phyloP scores from a whole-genome alignment of 2,329 filamentous ascomycete species.

The Basipetospora chlamydospora region DNA sequence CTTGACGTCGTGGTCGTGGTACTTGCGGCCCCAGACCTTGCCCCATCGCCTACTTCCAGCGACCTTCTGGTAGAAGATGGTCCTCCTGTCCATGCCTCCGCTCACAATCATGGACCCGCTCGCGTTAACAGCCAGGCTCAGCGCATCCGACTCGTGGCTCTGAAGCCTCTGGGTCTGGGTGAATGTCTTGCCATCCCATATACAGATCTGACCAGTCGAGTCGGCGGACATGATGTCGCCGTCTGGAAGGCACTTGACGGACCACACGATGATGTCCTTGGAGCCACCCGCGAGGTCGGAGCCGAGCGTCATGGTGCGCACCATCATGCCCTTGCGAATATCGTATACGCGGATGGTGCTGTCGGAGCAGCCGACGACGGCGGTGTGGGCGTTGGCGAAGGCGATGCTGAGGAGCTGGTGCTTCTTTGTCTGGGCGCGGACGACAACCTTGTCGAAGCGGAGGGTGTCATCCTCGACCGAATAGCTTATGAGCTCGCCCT shows the following conservation, averaged over 20 bases:
- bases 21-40: conserved; percentile 71
- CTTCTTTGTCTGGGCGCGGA: conserved; percentile 66
- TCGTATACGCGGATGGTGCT: conserved; percentile 89
- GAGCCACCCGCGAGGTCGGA: conserved; percentile 61
- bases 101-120: conserved; percentile 76
- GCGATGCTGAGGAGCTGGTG: conserved; percentile 80
- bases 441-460: conserved; percentile 61
- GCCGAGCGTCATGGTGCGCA: conserved; percentile 77
- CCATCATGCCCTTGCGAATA: conserved; percentile 57
- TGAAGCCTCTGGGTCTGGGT: conserved; percentile 75
- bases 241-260: conserved; percentile 72
- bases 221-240: conserved; percentile 91
- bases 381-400: conserved; percentile 71
- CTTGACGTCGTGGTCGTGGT: conserved; percentile 92
- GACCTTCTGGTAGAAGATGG: conserved; percentile 64
- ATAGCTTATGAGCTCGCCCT: conserved; percentile 77
- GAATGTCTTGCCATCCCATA: conserved; percentile 90
- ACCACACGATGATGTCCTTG: conserved; percentile 84
- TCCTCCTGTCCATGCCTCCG: conserved; percentile 81
- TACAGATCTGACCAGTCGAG: conserved; percentile 81
- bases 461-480: conserved; percentile 76
- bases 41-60: conserved; percentile 56
- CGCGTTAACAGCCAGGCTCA: conserved; percentile 69
- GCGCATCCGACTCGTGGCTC: conserved; percentile 75
- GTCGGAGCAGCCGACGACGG: conserved; percentile 90